These are phyloP conservation scores for Colletotrichum plurivorum DNA, from an alignment of 2,329 filamentous ascomycete genomes.

Conservation along the genomic window DNA sequence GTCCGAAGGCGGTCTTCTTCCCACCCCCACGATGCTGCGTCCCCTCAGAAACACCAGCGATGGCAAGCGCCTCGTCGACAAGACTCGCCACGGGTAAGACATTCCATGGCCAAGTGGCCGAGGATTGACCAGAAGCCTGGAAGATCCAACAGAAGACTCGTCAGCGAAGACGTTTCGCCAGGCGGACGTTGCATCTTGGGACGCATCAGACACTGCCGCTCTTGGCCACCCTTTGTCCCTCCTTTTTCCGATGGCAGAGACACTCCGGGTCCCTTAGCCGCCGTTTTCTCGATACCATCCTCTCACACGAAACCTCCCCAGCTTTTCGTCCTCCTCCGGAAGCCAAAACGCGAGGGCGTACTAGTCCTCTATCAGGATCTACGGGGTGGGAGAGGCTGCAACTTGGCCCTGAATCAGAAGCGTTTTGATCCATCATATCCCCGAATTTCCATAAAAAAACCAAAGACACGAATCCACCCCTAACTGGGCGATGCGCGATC, in stretches of 20 bases:
- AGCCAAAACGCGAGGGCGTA: neutral
- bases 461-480: neutral
- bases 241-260: neutral
- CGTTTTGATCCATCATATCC: slow-evolving; percentile 20
- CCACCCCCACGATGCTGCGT: slow-evolving; percentile 6
- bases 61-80: neutral
- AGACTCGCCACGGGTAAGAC: slow-evolving; percentile 19
- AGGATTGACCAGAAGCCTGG: slow-evolving; percentile 4
- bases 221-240: neutral
- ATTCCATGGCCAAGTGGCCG: slow-evolving; percentile 19
- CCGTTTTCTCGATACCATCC: slow-evolving; percentile 1
- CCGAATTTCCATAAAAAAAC: slow-evolving; percentile 10
- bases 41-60: neutral
- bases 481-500: slow-evolving; percentile 13
- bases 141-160: slow-evolving; percentile 7
- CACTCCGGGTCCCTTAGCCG: neutral
- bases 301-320: neutral
- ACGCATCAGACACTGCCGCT: neutral
- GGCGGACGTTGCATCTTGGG: slow-evolving; percentile 10
- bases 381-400: neutral
- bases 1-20: neutral
- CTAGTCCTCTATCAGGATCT: slow-evolving; percentile 20
- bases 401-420: slow-evolving; percentile 33
- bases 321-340: neutral
- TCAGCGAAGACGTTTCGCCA: slow-evolving; percentile 17